These are phyloP conservation scores for Ogataea trehalophila DNA, from an alignment of 805 yeast genomes.

Conservation along the genomic window DNA sequence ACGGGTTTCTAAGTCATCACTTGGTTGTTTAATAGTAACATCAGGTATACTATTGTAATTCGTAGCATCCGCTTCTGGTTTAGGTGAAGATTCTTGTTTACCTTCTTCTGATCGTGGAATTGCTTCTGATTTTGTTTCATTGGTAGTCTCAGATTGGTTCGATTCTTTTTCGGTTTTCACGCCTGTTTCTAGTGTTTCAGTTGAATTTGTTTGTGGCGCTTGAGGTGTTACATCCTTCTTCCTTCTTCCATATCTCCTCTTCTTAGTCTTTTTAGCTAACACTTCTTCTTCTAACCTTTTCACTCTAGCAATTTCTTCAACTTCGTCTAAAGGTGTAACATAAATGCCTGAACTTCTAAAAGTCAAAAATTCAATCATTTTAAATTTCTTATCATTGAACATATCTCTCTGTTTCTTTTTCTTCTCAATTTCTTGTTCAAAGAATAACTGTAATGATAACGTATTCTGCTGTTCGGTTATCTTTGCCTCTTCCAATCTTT, in stretches of 20 bases:
- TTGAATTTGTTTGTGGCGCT: slow-evolving; percentile 18
- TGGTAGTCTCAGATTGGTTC: too few species aligned
- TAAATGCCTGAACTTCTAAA: slow-evolving; percentile 42
- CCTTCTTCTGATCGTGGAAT: neutral
- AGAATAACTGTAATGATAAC: slow-evolving; percentile 66
- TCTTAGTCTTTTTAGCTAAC: slow-evolving; percentile 17
- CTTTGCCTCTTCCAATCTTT: slow-evolving; percentile 73
- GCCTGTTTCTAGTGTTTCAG: neutral
- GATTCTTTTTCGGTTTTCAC: too few species aligned
- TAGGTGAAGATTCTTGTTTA: neutral
- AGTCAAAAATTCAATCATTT: slow-evolving; percentile 56
- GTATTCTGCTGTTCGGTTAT: slow-evolving; percentile 79
- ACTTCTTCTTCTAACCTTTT: slow-evolving; percentile 32
- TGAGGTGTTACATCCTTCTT: slow-evolving; percentile 19
- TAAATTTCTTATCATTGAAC: slow-evolving; percentile 58
- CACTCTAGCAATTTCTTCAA: slow-evolving; percentile 38
- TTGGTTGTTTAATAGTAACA: slow-evolving; percentile 4
- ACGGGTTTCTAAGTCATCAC: neutral
- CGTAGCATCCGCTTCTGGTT: slow-evolving; percentile 2
- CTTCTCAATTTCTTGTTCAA: slow-evolving; percentile 79
- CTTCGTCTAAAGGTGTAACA: slow-evolving; percentile 62
- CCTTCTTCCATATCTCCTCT: slow-evolving; percentile 41
- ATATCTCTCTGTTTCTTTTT: slow-evolving; percentile 73
- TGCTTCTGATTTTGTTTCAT: neutral
- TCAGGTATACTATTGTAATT: neutral